These are phyloP conservation scores for Backusella tuberculispora DNA, from an alignment of 192 early-diverging fungal species.

Conservation along the genomic window DNA sequence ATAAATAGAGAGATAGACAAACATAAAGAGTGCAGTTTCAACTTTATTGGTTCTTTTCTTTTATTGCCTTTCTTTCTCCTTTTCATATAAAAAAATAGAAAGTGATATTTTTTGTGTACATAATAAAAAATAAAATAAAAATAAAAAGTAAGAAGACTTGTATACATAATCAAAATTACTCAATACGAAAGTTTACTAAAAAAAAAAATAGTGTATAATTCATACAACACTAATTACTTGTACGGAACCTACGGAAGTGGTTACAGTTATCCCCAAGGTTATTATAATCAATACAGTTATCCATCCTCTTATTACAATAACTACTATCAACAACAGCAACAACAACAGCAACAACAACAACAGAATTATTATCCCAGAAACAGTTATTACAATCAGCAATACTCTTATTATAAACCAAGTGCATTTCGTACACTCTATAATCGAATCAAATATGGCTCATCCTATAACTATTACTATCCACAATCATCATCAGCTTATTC, in stretches of 20 bases:
- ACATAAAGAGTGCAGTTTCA: neutral
- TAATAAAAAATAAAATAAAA: neutral
- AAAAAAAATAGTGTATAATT: neutral
- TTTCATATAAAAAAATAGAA: too few relatives aligned
- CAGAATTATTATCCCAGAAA: neutral
- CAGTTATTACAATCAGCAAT: neutral
- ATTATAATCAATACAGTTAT: neutral
- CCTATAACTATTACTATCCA: constrained; percentile 4
- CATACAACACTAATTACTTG: neutral
- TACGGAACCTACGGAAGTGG: neutral
- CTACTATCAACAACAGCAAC: neutral
- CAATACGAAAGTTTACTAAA: too few relatives aligned
- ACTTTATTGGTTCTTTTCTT: neutral
- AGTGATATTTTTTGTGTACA: neutral
- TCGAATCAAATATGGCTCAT: constrained; percentile 1
- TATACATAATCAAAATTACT: too few relatives aligned
- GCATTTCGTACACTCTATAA: neutral
- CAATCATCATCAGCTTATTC: neutral
- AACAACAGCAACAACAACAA: neutral
- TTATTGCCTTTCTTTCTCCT: constrained; percentile 12
- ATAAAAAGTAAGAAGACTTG: neutral
- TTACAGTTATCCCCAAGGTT: neutral
- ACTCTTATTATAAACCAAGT: constrained; percentile 15
- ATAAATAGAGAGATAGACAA: too few relatives aligned
- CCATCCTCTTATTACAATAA: neutral